These are phyloP conservation scores for Lasiosphaeria miniovina DNA, from an alignment of 495 filamentous ascomycete genomes.

Conservation along the genomic window DNA sequence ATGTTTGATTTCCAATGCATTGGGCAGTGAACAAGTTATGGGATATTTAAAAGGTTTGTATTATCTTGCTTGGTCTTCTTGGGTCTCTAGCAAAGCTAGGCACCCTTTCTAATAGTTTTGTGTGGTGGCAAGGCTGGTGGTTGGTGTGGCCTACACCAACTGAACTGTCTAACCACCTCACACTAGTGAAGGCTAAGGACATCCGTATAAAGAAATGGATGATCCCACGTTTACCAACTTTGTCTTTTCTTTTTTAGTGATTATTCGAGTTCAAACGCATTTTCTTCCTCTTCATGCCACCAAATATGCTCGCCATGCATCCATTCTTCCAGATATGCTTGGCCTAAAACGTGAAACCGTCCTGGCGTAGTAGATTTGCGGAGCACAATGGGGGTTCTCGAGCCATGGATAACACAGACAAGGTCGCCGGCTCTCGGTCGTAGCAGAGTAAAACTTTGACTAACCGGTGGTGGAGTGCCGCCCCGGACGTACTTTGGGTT, in stretches of 20 bases:
- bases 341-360: background rate
- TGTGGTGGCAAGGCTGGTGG: too few relatives aligned
- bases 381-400: background rate
- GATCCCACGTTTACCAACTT: too few relatives aligned
- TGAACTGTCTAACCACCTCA: too few relatives aligned
- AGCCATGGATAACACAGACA: background rate
- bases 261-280: background rate
- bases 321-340: background rate
- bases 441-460: background rate
- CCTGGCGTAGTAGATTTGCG: background rate
- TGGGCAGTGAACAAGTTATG: too few relatives aligned
- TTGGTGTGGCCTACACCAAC: too few relatives aligned
- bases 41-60: too few relatives aligned
- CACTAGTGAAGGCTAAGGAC: too few relatives aligned
- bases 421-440: background rate
- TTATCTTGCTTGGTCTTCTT: too few relatives aligned
- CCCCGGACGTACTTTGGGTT: background rate
- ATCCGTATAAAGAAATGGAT: too few relatives aligned
- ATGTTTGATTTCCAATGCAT: too few relatives aligned
- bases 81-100: too few relatives aligned
- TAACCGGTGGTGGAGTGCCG: background rate
- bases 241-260: background rate
- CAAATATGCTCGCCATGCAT: background rate
- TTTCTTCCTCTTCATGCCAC: background rate
- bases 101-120: too few relatives aligned